Base-by-base conservation (phyloP, 2,329 filamentous ascomycete species). In the Davidsoniella neocaledoniae region DNA sequence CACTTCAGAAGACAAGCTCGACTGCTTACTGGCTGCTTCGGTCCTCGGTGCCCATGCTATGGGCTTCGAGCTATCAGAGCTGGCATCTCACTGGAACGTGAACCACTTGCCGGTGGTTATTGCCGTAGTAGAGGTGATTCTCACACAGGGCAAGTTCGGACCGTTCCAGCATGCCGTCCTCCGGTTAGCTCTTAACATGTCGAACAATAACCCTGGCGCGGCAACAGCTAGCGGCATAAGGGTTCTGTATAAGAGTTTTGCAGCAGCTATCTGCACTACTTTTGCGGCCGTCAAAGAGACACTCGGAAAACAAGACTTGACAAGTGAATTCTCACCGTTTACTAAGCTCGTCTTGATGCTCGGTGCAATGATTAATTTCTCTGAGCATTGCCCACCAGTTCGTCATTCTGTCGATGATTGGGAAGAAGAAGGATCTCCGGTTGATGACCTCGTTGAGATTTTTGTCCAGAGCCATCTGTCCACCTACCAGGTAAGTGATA, bases 351-450 rank as follows among this genome's bases (percentile, higher is more conserved):
- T 94, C 45, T 71, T 95, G 40, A 74, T 84, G 48, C 68, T 94
- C 38, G 88, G 86, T 0, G 77, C 86, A 19, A 75, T 90, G 64
- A 94, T 94, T 62, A 95, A 95, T 58, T 74, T 95, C 49, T 76
- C 85, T 7, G 87, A 94, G 61, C 81, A 86, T 59, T 86, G 79
- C 58, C 68, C 77, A 14, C 62, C 69, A 19, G 80, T 83, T 10
- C 71, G 80, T 48, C 62, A 65, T 39, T 61, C 61, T 5, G 53
- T 66, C 2, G 57, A 58, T 0, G 55, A 54, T 8, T 55, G 55
- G 54, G 50, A 52, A 14, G 76, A 59, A 54, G 60, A 54, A 61
- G 29, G 40, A 10, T 53, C 51, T 58, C 67, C 76, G 6, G 63
- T 87, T 36, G 71, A 78, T 45, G 64, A 64, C 46, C 68, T 93